phyloP scores from a whole-genome alignment of 2,329 filamentous ascomycete species.

The Fusarium drepaniforme region DNA sequence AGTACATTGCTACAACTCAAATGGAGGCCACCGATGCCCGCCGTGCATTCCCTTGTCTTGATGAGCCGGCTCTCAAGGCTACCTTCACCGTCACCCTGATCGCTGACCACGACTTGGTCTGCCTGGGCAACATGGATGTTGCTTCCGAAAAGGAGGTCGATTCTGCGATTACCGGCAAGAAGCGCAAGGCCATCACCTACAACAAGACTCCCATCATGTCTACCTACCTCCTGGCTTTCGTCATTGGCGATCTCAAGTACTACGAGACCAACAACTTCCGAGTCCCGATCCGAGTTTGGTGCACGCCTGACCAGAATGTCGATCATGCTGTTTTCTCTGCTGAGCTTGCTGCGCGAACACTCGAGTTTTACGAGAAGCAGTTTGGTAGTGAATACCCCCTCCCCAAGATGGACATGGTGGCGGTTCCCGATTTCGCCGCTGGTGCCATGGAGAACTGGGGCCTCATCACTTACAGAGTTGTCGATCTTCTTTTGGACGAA shows the following conservation, averaged over 20 bases:
- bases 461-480: conserved; percentile 92
- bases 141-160: conserved; percentile 80
- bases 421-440: conserved; percentile 94
- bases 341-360: conserved; percentile 87
- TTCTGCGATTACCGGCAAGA: conserved; percentile 67
- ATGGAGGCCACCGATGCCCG: conserved; percentile 97
- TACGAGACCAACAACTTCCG: conserved; percentile 94
- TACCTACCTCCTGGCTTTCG: conserved; percentile 93
- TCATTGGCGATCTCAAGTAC: conserved; percentile 93
- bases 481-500: conserved; percentile 86
- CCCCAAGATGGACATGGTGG: conserved; percentile 64
- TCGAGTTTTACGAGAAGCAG: conserved; percentile 95
- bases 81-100: conserved; percentile 92
- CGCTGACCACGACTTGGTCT: conserved; percentile 90
- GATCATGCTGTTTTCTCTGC: conserved; percentile 93
- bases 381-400: conserved; percentile 82
- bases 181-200: conserved; percentile 91
- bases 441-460: conserved; percentile 99
- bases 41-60: conserved; percentile 94
- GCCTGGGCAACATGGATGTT: conserved; percentile 97
- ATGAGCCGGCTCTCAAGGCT: conserved; percentile 94
- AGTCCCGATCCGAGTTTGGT: conserved; percentile 93
- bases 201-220: conserved; percentile 95
- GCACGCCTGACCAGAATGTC: conserved; percentile 89
- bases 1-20: conserved; percentile 90